Evolutionary conservation across 2,329 filamentous ascomycete genomes (phyloP).

Genomic region (Cladorrhinum sp.): DNA sequence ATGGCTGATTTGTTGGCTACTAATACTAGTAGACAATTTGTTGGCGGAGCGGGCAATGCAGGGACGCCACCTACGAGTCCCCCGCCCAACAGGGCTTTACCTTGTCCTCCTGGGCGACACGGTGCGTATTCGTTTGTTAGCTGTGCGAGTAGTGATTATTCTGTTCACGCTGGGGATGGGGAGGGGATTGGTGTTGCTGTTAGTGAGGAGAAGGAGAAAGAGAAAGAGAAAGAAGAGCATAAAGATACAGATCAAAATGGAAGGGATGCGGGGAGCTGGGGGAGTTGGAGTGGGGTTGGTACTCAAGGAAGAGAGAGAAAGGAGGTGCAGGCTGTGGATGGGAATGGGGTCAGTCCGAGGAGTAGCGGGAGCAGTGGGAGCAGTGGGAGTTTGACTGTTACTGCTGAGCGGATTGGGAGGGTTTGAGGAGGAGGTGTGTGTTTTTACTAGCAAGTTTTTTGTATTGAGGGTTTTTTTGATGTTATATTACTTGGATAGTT

Average conservation of each 20-base stretch:
- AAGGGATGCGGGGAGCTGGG: conserved; percentile 12
- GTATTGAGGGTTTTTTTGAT: neutral
- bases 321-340: neutral
- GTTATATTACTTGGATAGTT: too few relatives aligned
- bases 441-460: neutral
- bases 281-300: conserved; percentile 17
- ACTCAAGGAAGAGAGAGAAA: neutral
- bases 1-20: conserved; percentile 36
- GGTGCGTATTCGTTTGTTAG: neutral
- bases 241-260: too few relatives aligned
- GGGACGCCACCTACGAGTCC: conserved; percentile 37
- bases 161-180: too few relatives aligned
- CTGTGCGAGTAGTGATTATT: too few relatives aligned
- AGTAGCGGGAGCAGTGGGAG: neutral
- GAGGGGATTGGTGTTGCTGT: too few relatives aligned
- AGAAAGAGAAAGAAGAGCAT: neutral
- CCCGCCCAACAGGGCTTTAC: conserved; percentile 45
- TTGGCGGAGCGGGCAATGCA: too few relatives aligned
- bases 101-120: conserved; percentile 29
- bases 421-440: neutral
- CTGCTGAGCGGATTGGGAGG: neutral
- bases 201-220: neutral
- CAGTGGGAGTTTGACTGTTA: conserved; percentile 9
- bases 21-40: conserved; percentile 18
- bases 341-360: neutral